phyloP scores from a whole-genome alignment of 2,329 filamentous ascomycete genomes.

The Cordyceps cateniannulata region DNA sequence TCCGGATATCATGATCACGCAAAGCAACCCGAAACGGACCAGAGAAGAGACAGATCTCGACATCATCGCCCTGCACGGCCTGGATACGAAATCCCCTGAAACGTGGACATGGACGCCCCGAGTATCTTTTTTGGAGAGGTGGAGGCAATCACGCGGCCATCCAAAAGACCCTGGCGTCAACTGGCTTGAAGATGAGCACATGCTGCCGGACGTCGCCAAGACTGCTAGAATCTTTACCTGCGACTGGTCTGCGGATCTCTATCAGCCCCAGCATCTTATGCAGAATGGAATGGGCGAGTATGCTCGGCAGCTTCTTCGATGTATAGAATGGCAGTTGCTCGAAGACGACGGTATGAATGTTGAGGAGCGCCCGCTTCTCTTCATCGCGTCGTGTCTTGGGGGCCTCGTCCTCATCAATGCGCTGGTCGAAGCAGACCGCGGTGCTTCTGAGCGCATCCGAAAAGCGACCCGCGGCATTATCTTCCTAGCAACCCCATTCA shows the following conservation, averaged over 20 bases:
- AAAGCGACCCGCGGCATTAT: background rate
- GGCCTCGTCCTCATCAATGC: background rate
- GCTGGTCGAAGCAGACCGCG: background rate
- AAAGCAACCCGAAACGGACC: background rate
- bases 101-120: background rate
- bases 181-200: background rate
- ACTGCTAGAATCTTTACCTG: background rate
- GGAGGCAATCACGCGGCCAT: too few species aligned
- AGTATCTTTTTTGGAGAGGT: too few species aligned
- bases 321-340: background rate
- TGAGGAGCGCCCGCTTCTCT: background rate
- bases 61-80: background rate
- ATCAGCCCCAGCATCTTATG: background rate
- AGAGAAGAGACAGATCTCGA: background rate
- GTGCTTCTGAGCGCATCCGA: too few species aligned
- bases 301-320: background rate
- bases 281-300: background rate
- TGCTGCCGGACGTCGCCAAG: background rate
- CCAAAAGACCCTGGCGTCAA: background rate
- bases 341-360: background rate
- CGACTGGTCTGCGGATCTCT: background rate
- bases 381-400: background rate
- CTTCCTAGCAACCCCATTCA: background rate
- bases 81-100: background rate
- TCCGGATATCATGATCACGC: too few species aligned